Evolutionary conservation across 352 stramenopile genomes (phyloP).

Genomic region (Plasmopara viticola): DNA sequence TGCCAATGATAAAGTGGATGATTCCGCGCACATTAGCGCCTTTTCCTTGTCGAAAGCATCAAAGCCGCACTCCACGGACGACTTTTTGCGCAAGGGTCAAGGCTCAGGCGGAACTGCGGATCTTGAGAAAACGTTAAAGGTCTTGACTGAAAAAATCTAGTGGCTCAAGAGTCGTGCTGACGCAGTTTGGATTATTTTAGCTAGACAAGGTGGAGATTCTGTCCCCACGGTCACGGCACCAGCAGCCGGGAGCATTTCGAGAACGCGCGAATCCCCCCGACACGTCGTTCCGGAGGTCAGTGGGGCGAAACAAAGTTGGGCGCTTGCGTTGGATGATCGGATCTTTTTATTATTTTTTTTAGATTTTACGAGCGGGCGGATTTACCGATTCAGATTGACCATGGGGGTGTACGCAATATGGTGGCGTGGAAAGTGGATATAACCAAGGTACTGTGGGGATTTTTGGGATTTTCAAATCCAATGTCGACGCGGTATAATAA

Average conservation of each 20-base stretch:
- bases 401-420: constrained; percentile 93
- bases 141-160: background rate
- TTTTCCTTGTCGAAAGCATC: constrained; percentile 91
- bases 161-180: background rate
- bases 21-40: constrained; percentile 57
- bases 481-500: background rate
- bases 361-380: constrained; percentile 92
- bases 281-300: constrained; percentile 67
- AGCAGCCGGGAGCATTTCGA: constrained; percentile 80
- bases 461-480: background rate
- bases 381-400: constrained; percentile 95
- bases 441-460: constrained; percentile 53
- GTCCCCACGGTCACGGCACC: constrained; percentile 43
- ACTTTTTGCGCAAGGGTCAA: constrained; percentile 89
- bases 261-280: constrained; percentile 92
- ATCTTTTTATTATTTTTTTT: background rate
- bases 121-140: constrained; percentile 47
- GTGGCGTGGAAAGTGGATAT: constrained; percentile 97
- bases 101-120: constrained; percentile 82
- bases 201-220: constrained; percentile 33
- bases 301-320: background rate
- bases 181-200: constrained; percentile 4
- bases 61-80: constrained; percentile 73
- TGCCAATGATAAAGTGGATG: constrained; percentile 66
- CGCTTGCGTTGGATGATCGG: background rate